Base-by-base conservation (phyloP, 148 eudicot genomes). In the Bassia scoparia region DNA sequence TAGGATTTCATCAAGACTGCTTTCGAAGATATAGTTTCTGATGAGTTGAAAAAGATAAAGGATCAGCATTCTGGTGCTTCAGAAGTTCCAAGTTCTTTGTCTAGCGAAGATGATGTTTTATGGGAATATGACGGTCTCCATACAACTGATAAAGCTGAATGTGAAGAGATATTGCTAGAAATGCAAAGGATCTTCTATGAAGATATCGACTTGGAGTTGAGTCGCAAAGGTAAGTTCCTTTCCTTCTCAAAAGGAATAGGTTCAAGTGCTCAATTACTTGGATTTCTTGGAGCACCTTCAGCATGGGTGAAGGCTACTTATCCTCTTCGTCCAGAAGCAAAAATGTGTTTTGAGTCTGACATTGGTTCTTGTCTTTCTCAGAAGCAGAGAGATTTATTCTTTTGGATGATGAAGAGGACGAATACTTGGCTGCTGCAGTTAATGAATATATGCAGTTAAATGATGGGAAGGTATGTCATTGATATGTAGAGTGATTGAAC, bases 171-270 rank as follows among this genome's bases (percentile, higher is more conserved):
- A 43, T 73, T 94, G 75, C 69, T 94, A 10, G 97, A 94, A 80
- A 91, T 94, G 97, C 98, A 94, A 70, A 88, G 89, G 79, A 86
- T 94, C 56, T 94, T 94, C 75, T 94, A 94, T 48, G 96, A 94
- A 54, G 96, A 94, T 84, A 77, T 87, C 21, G 67, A 54, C 54
- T 71, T 60, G 55, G 88, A 86, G 68, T 59, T 76, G 59, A 30
- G 53, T 35, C 71, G 59, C 70, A 78, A 44, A 76, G 97, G 97
- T 89, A 76, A 54, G 60, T 54, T 61, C 27, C 48, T 16, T 53
- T 43, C 54, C 37, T 59, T 43, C 49, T 55, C 33, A 55, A 30
- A 16, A 13, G 27, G 34, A 18, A 43, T 10, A 55, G 49, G 38
- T 41, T 41, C 12, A 41, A 50, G 56, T 62, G 27, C 33, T 37